phyloP scores from a whole-genome alignment of 805 yeast genomes.

The Wickerhamia fluorescens region DNA sequence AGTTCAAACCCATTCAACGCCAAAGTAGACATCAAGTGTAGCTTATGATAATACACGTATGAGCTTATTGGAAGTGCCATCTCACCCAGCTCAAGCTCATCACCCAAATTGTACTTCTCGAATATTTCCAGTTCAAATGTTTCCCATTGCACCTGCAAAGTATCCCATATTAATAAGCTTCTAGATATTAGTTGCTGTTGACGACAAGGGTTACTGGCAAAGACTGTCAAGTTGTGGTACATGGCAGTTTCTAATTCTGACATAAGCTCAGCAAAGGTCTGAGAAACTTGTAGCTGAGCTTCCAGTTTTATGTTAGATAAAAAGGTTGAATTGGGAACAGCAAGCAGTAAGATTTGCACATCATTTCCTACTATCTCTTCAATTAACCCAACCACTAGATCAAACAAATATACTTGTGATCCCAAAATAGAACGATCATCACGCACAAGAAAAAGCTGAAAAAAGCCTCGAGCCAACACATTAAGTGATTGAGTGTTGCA shows the following conservation, averaged over 20 bases:
- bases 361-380: slow-evolving; percentile 35
- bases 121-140: slow-evolving; percentile 45
- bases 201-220: slow-evolving; percentile 62
- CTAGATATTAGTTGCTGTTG: slow-evolving; percentile 66
- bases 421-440: slow-evolving; percentile 60
- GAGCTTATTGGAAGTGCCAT: slow-evolving; percentile 63
- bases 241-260: slow-evolving; percentile 40
- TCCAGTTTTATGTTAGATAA: slow-evolving; percentile 5
- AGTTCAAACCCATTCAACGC: slow-evolving; percentile 68
- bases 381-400: slow-evolving; percentile 27
- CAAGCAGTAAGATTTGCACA: slow-evolving; percentile 20
- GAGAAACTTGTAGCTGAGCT: slow-evolving; percentile 3
- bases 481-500: slow-evolving; percentile 20
- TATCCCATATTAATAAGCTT: slow-evolving; percentile 62
- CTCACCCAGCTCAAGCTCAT: slow-evolving; percentile 18
- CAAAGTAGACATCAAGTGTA: slow-evolving; percentile 66
- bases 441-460: slow-evolving; percentile 55
- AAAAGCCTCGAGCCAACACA: slow-evolving; percentile 54
- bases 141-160: slow-evolving; percentile 72
- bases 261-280: slow-evolving; percentile 1
- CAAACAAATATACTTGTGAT: slow-evolving; percentile 22
- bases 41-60: slow-evolving; percentile 60
- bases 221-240: slow-evolving; percentile 23
- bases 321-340: slow-evolving; percentile 8
- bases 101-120: slow-evolving; percentile 30